Evolutionary conservation across 163 green algal species (phyloP), one percentile per base, ranked within the genome.

Genomic region (Scenedesmus sp.): DNA sequence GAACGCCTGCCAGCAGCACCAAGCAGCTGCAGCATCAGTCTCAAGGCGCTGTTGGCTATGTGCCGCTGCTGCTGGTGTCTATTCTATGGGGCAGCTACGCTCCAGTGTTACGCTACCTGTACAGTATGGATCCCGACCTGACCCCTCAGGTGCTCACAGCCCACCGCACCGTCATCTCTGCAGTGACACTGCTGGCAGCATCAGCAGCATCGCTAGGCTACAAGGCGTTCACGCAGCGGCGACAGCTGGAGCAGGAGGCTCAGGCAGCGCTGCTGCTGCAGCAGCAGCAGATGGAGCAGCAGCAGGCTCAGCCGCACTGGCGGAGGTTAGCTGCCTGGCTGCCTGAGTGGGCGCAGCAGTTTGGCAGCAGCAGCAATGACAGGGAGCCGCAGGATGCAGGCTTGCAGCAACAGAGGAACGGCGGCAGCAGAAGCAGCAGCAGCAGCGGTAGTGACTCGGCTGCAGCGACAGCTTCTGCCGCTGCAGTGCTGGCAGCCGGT

Each of bases 81-180:
- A 44, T 95, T 0, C 70, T 96, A 43, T 96, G 94, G 94, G 94
- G 94, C 68, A 92, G 89, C 10, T 96, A 96, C 89, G 89, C 92
- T 2, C 94, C 94, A 2, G 81, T 89, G 9, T 72, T 96, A 4
- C 91, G 92, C 30, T 91, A 81, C 82, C 46, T 94, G 79, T 93
- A 94, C 83, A 86, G 43, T 46, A n/a, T 93, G 83, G 56, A 90
- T 61, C 78, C 59, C 35, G 6, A 82, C 42, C 43, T 95, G 2
- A 87, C 91, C 0, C 94, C 94, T 3, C 84, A 91, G 18, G 73
- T 93, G 40, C 68, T 96, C 13, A 93, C 92, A 3, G 92, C 92
- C 20, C 35, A 88, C 30, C 92, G 93, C 7, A 90, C 94, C 24
- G 43, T 85, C 35, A 78, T 96, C 15, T 91, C 85, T 82, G 72